Evolutionary conservation across 345 rosid genomes (phyloP), one percentile per base, ranked within the genome.

Genomic region (Leavenworthia alabamica): DNA sequence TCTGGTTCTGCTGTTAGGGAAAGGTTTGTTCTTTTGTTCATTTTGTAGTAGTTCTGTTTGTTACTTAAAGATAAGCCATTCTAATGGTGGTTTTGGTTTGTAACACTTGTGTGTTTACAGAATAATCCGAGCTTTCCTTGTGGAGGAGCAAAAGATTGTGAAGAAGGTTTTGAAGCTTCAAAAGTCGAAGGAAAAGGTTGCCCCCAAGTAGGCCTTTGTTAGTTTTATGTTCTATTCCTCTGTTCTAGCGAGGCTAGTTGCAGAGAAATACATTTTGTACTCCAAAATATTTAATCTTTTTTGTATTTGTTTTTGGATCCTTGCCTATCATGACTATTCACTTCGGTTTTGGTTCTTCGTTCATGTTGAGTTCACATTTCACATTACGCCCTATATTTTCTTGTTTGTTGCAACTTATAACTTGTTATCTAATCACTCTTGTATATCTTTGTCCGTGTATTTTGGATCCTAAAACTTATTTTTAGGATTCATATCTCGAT

Each of bases 61-160:
- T 60, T 1, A 19, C 6, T 8, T 8, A 3, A 14, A 12, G 7
- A 11, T 8, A 2, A 24, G 17, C 36, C 23, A 7, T n/a, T n/a
- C n/a, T n/a, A 19, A 62, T 19, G 2, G 23, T 2, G 8, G 15
- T 19, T 35, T 1, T 19, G 12, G n/a, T 33, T 33, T 33, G n/a
- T n/a, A n/a, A n/a, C 11, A 0, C 3, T 13, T 37, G 16, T 24
- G 12, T 36, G 33, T 37, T n/a, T 66, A 8, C 59, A 85, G 91
- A 79, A 85, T 85, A 55, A 81, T 85, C 22, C 81, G 91, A 3
- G 91, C 91, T 44, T 85, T 82, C 72, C 77, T 85, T 76, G 88
- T 85, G 10, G 92, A 86, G 68, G 92, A 86, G 78, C 89, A 86
- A 63, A 86, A 86, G 84, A 86, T 86, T 56, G 94, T 86, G 77